These are phyloP conservation scores for Termitomyces sp. DNA, from an alignment of 768 basidiomycete species.

Conservation along the genomic window DNA sequence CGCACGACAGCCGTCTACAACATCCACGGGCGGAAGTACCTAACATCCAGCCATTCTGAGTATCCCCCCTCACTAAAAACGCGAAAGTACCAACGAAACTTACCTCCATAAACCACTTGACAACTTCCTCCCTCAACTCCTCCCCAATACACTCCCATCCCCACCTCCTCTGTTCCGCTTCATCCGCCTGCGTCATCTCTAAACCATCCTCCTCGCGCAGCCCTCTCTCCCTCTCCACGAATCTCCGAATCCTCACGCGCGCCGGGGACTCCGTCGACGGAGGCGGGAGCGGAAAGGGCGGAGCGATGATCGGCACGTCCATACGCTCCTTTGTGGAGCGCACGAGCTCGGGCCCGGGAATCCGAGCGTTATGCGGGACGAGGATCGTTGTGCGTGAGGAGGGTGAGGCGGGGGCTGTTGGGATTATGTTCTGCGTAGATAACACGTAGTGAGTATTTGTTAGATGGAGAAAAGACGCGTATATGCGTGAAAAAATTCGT, in stretches of 20 bases:
- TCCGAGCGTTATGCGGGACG: background rate
- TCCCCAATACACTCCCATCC: slow-evolving; percentile 6
- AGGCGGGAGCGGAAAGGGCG: slow-evolving; percentile 1
- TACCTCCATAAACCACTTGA: slow-evolving; percentile 5
- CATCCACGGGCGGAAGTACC: background rate
- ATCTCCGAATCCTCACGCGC: background rate
- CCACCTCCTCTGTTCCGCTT: background rate
- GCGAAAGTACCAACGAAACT: background rate
- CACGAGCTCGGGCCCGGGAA: background rate
- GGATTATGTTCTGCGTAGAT: background rate
- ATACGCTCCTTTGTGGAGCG: background rate
- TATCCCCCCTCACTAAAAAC: no score
- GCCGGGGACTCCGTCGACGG: background rate
- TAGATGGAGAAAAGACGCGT: background rate
- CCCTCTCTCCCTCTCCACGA: slow-evolving; percentile 1
- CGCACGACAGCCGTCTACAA: no score
- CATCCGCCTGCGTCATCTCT: background rate
- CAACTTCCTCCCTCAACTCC: slow-evolving; percentile 1
- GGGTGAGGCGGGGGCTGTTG: background rate
- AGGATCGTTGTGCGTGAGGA: background rate
- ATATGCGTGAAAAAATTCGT: background rate
- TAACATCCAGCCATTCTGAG: background rate
- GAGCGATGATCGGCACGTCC: slow-evolving; percentile 4
- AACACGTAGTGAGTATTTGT: background rate
- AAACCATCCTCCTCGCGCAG: slow-evolving; percentile 2